Base-by-base conservation (phyloP, 441 rosid genomes). In the Manihot esculenta region DNA sequence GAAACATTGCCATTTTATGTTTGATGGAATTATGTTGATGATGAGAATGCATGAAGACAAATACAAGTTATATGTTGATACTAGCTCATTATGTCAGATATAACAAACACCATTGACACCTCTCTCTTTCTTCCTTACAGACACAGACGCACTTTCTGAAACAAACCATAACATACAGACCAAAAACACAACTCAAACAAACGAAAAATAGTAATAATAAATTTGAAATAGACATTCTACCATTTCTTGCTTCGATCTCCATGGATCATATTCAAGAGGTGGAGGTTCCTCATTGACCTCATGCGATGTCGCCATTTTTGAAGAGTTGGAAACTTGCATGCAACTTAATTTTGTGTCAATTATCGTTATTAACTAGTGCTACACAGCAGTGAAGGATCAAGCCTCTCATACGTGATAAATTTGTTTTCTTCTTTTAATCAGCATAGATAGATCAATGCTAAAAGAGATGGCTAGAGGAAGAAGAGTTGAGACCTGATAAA, bases 401-500 rank as follows among this genome's bases (percentile, higher is more conserved):
- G 62, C 71, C 38, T 38, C 67, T 26, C 51, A 7, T 7, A 7
- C n/a, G 42, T 5, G 42, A 38, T 33, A 33, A 33, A 7, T 38
- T 38, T 7, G 42, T 38, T 5, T 38, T 38, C 42, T 68, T 26
- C 47, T 21, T 47, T 21, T 2, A n/a, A n/a, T n/a, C n/a, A n/a
- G n/a, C n/a, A n/a, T n/a, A n/a, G n/a, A n/a, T n/a, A 47, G 23
- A 58, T 65, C 20, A 55, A 65, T 24, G 65, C 79, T 75, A 75
- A 51, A 78, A 78, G 65, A 84, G 77, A 70, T 87, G 80, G 72
- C 75, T 80, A 9, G 87, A 79, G 50, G 90, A 87, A 73, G 91
- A 84, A 78, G 96, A 87, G 77, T 88, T 87, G 64, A 88, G 86
- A 72, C 92, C 86, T 15, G 92, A 87, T 70, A 85, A 82, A 88